Base-by-base conservation (phyloP, 345 rosid species). In the Brassica carinata region DNA sequence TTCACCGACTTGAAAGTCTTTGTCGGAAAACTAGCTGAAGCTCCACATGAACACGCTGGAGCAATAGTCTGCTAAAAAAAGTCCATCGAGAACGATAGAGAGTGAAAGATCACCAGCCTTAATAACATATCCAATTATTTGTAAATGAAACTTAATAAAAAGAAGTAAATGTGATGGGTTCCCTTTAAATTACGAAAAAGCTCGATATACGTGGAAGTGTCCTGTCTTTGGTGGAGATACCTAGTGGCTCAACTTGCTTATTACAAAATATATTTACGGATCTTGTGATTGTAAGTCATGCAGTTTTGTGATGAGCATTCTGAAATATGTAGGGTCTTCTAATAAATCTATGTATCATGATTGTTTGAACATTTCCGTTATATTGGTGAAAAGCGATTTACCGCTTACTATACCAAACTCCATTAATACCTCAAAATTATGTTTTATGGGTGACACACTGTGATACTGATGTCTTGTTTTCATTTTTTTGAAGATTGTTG, bases 261-360 rank as follows among this genome's bases (percentile, higher is more conserved):
- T 13, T 64, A 26, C 38, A 67, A 75, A 75, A 26, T 67, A 55
- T 66, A 33, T n/a, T 23, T 67, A 13, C 33, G 57, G 38, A 33
- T 76, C 73, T 34, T 55, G 57, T 67, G 57, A 53, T 34, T 53
- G 79, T 34, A 36, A 55, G 68, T 68, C 61, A 29, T 26, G 43
- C 8, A 58, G 19, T 27, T 68, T 43, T 70, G 63, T 69, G 80
- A 61, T 77, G 73, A 61, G 23, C 31, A 59, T 40, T 61, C 69
- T 69, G 48, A 5, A 69, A 69, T 40, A 61, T 77, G 74, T 69
- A 77, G 68, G 68, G 74, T 76, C 74, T 77, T 8, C 7, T 61
- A 69, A 40, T 77, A 77, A 77, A 77, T 77, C 68, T 77, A 58
- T 59, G 68, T 23, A 55, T 59, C 74, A 40, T 69, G 80, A 69